Conservation (phyloP, 371 early-diverging fungal genomes). For the Dinochytrium kinnereticum region DNA sequence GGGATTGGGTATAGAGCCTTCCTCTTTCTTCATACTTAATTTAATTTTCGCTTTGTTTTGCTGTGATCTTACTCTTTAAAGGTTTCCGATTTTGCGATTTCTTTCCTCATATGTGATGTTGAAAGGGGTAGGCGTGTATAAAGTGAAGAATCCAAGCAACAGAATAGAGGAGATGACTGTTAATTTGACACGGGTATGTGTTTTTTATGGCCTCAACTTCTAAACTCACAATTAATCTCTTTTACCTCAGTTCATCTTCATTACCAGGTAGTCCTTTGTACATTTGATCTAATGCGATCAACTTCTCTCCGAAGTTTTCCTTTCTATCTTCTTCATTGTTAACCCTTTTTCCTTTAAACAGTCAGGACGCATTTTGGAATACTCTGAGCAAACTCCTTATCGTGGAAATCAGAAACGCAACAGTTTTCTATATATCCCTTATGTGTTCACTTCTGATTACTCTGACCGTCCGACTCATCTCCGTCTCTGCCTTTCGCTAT, state of each 20-base stretch:
- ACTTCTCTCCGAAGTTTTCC: background rate
- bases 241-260: background rate
- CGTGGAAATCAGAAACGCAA: background rate
- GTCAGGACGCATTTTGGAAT: constrained; percentile 5
- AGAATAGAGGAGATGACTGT: background rate
- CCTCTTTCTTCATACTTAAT: no score
- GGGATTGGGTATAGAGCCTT: background rate
- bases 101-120: background rate
- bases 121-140: background rate
- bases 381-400: background rate
- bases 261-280: background rate
- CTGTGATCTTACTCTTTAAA: background rate
- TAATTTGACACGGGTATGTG: background rate
- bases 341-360: no score
- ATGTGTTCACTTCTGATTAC: background rate
- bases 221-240: background rate
- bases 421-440: background rate
- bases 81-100: background rate
- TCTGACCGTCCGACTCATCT: background rate
- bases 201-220: background rate
- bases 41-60: background rate
- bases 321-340: background rate
- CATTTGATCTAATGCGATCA: background rate
- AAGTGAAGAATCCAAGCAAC: background rate
- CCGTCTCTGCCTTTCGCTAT: background rate